Evolutionary conservation across 2,329 filamentous ascomycete species (phyloP), one percentile per base, ranked within the genome.

Genomic region (Ophiocordyceps camponoti-floridani): DNA sequence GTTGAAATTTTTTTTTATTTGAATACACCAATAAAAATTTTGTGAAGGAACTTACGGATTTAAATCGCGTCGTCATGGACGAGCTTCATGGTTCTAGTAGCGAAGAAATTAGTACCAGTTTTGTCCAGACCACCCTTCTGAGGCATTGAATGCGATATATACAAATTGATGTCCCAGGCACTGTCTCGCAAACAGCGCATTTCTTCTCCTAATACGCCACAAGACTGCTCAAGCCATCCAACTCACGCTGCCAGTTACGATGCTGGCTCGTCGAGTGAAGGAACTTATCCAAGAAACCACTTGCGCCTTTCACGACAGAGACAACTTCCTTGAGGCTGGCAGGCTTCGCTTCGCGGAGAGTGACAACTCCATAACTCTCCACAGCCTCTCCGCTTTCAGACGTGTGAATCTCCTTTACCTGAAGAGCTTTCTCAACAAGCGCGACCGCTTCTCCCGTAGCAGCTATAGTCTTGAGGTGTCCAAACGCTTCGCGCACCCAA

Each of bases 401-500:
- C 3, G 75, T 56, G 3, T n/a, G n/a, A n/a, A n/a, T n/a, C n/a
- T 58, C 59, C 0, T 64, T 61, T 9, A 74, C 50, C 5, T 62
- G 60, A 14, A 75, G 56, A 0, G 70, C 68, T 35, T 60, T 54
- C 16, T 66, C 56, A 27, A 89, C 67, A 38, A 89, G 64, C 3
- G 74, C 65, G 0, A 84, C 74, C 0, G 69, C 84, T 55, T 87
- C 82, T 0, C 82, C 84, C 0, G 79, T 82, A 0, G 79, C 85
- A 2, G 77, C 84, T 23, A 91, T 82, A 2, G 82, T 66, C 67
- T 91, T 91, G 43, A 87, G 68, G 50, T 91, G 84, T 0, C 83
- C 84, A 52, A 89, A 91, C 0, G 84, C 80, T 58, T 91, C 85
- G 2, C 81, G 73, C 4, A 89, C 64, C 75, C 81, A 91, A 64